These are phyloP conservation scores for Alternaria solani DNA, from an alignment of 2,329 filamentous ascomycete species.

Conservation along the genomic window DNA sequence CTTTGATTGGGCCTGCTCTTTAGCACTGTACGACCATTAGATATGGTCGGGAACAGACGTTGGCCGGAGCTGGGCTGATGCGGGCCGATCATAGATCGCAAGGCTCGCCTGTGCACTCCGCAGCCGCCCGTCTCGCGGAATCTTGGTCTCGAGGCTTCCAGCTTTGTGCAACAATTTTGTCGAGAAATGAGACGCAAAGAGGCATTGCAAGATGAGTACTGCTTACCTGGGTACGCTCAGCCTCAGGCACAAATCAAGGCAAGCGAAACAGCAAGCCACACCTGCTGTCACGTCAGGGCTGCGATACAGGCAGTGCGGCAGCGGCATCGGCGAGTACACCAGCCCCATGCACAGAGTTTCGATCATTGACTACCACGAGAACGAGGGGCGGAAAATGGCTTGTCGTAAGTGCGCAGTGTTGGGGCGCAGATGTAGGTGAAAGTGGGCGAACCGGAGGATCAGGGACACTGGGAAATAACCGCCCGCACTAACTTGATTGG, in stretches of 20 bases:
- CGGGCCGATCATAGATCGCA: conserved; percentile 9
- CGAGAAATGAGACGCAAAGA: conserved; percentile 1
- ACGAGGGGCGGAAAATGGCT: background rate
- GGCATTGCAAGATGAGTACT: background rate
- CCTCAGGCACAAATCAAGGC: conserved; percentile 10
- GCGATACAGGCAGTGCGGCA: background rate
- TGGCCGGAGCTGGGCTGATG: conserved; percentile 6
- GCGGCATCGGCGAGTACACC: background rate
- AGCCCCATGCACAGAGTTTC: background rate
- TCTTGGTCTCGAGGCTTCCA: background rate
- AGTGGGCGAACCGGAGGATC: background rate
- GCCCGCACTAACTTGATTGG: background rate
- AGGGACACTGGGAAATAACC: background rate
- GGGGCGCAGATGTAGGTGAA: background rate
- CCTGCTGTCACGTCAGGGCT: background rate
- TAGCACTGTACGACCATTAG: conserved; percentile 9
- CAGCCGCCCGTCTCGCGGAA: conserved; percentile 7
- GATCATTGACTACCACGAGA: background rate
- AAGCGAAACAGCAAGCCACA: background rate
- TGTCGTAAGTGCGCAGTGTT: background rate
- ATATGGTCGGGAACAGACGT: background rate
- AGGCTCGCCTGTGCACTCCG: conserved; percentile 1
- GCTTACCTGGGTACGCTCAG: conserved; percentile 14
- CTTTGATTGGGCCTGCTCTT: background rate
- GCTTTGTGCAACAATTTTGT: background rate